Conservation (phyloP, 371 early-diverging fungal genomes). For the Mortierella sp. region DNA sequence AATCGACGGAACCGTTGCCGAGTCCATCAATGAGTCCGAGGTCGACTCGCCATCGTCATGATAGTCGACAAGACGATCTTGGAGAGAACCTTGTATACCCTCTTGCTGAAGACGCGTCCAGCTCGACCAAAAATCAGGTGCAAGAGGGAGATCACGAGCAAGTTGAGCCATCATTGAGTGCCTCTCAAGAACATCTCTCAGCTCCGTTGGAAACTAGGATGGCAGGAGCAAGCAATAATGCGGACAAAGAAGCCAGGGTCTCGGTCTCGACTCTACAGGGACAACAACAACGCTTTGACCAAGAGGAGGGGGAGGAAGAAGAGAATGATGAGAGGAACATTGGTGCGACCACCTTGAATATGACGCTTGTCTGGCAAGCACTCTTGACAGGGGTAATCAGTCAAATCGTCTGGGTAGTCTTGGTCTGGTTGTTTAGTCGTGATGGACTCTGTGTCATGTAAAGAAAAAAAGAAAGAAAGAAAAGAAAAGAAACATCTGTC, state of each 20-base stretch:
- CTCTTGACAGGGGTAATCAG: slow-evolving; percentile 18
- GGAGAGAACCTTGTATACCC: too few species aligned
- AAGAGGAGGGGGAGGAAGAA: slow-evolving; percentile 2
- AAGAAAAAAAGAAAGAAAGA: neutral
- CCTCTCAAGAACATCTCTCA: too few species aligned
- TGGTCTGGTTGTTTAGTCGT: slow-evolving; percentile 30
- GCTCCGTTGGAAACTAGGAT: neutral
- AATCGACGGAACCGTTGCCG: neutral
- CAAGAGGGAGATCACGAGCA: too few species aligned
- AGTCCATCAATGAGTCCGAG: too few species aligned
- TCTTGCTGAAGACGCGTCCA: too few species aligned
- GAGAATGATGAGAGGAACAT: slow-evolving; percentile 9
- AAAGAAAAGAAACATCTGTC: neutral
- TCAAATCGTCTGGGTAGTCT: slow-evolving; percentile 35
- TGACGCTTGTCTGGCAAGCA: slow-evolving; percentile 27
- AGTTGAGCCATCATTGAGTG: too few species aligned
- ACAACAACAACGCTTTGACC: too few species aligned
- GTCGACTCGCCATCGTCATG: too few species aligned
- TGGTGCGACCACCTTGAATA: neutral
- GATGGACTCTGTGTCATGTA: slow-evolving; percentile 25
- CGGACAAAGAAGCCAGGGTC: neutral
- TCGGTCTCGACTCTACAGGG: too few species aligned
- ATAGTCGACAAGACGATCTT: too few species aligned
- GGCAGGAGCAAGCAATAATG: neutral
- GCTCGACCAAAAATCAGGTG: too few species aligned